Conservation (phyloP, 768 basidiomycete species). For the Tylopilus cervinicoccineus region DNA sequence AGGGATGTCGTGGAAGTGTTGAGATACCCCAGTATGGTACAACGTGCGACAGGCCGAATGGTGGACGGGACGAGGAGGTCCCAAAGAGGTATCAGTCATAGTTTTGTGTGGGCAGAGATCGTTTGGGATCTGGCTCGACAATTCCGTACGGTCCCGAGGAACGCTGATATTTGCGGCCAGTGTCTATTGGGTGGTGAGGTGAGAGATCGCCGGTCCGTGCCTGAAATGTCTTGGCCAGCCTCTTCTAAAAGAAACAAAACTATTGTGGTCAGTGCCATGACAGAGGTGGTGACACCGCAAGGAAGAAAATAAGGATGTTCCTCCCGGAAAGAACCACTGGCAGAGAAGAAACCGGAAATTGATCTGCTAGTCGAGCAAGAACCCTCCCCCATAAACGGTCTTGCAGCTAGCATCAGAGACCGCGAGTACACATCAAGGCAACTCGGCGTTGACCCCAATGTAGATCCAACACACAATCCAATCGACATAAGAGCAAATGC, state of each 20-base stretch:
- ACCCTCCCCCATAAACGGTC: constrained; percentile 49
- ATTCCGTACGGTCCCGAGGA: not conserved
- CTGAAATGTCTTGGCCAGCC: constrained; percentile 22
- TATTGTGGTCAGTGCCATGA: constrained; percentile 42
- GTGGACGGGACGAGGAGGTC: constrained; percentile 33
- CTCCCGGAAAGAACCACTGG: constrained; percentile 45
- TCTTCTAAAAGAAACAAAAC: constrained; percentile 51
- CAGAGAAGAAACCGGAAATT: constrained; percentile 43
- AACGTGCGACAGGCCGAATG: constrained; percentile 32
- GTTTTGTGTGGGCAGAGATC: not conserved
- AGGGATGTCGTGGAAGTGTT: constrained; percentile 37
- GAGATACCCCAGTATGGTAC: constrained; percentile 32
- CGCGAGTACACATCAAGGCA: not conserved
- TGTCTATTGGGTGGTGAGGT: constrained; percentile 4
- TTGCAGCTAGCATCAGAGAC: not conserved
- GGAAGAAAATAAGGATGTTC: constrained; percentile 62
- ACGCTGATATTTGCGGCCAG: constrained; percentile 1
- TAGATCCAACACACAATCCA: constrained; percentile 29
- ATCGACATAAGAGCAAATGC: constrained; percentile 29
- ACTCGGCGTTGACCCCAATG: constrained; percentile 31
- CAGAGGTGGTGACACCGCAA: constrained; percentile 54
- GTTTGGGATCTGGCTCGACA: constrained; percentile 1
- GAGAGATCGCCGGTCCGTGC: not conserved
- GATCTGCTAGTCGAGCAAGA: constrained; percentile 50
- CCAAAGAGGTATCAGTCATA: constrained; percentile 44